Conservation (phyloP, 78 protist genomes). For the Guillardia theta region DNA sequence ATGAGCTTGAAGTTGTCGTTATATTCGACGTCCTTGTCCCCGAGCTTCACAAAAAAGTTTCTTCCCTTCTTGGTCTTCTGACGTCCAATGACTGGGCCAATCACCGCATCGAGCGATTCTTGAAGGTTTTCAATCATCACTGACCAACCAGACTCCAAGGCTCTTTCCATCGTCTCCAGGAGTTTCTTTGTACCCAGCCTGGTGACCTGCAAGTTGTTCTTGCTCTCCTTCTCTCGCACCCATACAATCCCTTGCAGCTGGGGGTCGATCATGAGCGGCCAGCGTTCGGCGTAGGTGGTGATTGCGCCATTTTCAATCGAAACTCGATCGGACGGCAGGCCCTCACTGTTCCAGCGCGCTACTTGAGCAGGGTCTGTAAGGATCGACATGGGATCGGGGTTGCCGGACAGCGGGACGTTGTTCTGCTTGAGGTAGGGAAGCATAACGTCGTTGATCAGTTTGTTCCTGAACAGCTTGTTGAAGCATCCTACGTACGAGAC, state of each 20-base stretch:
- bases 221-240: slow-evolving; percentile 51
- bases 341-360: slow-evolving; percentile 82
- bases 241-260: slow-evolving; percentile 83
- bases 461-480: slow-evolving; percentile 56
- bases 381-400: slow-evolving; percentile 24
- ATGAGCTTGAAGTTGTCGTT: slow-evolving; percentile 45
- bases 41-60: slow-evolving; percentile 45
- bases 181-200: slow-evolving; percentile 33
- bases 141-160: slow-evolving; percentile 56
- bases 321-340: slow-evolving; percentile 85
- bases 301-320: slow-evolving; percentile 86
- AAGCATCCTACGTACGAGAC: slow-evolving; percentile 76
- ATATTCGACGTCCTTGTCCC: slow-evolving; percentile 64
- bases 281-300: slow-evolving; percentile 65
- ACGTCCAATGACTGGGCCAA: slow-evolving; percentile 63
- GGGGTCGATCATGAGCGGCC: slow-evolving; percentile 93
- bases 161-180: slow-evolving; percentile 33
- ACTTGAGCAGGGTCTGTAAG: slow-evolving; percentile 63
- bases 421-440: slow-evolving; percentile 30
- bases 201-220: slow-evolving; percentile 45
- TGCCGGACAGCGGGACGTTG: neutral
- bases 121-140: slow-evolving; percentile 63
- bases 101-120: slow-evolving; percentile 63
- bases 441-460: slow-evolving; percentile 42
- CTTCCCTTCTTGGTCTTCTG: slow-evolving; percentile 54